These are phyloP conservation scores for Phytopythium helicoides DNA, from an alignment of 352 stramenopile genomes.

Conservation along the genomic window DNA sequence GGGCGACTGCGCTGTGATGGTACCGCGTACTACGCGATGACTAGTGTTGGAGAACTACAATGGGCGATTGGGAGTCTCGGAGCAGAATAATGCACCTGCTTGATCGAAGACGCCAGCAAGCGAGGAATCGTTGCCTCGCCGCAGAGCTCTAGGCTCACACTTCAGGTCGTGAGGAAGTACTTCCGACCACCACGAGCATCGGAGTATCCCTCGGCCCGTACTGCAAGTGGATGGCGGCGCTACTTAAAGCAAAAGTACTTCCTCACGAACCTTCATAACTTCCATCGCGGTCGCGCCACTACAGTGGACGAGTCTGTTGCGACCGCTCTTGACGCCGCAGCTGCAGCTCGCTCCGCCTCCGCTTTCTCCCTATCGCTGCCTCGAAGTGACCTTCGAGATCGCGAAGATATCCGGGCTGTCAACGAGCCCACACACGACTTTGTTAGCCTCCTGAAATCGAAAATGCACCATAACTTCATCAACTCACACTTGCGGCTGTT, in stretches of 20 bases:
- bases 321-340: neutral
- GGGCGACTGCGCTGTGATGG: too few species aligned
- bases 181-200: constrained; percentile 2
- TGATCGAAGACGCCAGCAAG: too few species aligned
- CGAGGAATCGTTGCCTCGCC: too few species aligned
- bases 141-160: too few species aligned
- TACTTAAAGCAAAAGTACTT: constrained; percentile 32
- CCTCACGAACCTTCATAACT: constrained; percentile 33
- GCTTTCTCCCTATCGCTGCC: constrained; percentile 12
- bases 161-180: constrained; percentile 17
- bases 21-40: too few species aligned
- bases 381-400: constrained; percentile 7
- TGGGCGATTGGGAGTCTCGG: too few species aligned
- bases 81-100: too few species aligned
- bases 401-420: constrained; percentile 7
- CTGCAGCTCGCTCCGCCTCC: neutral
- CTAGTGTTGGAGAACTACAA: too few species aligned
- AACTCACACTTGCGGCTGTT: constrained; percentile 8
- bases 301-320: constrained; percentile 8
- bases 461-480: too few species aligned
- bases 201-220: neutral
- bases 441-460: neutral
- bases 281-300: constrained; percentile 24
- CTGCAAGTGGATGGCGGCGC: neutral
- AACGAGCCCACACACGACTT: neutral